Conservation (phyloP, 78 protist species). For the Chrysochromulina parva region DNA sequence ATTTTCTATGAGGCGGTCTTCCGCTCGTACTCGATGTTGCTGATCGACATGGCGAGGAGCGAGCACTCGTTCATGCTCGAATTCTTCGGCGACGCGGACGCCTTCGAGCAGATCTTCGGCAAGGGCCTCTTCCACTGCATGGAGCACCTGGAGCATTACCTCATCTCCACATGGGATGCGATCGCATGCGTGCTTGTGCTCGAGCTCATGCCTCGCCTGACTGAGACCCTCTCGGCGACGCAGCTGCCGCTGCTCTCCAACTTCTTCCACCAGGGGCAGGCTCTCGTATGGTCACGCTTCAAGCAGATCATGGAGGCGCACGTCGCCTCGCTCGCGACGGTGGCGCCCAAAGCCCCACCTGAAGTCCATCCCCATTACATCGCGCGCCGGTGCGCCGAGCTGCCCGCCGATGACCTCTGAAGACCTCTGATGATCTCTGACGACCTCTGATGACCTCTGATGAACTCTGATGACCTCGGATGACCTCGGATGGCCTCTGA, state of each 20-base stretch:
- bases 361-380: background rate
- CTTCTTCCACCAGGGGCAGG: background rate
- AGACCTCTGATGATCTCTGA: too few relatives aligned
- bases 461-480: too few relatives aligned
- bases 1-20: slow-evolving; percentile 7
- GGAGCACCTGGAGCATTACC: background rate
- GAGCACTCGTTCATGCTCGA: slow-evolving; percentile 6
- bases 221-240: background rate
- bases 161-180: background rate
- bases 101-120: background rate
- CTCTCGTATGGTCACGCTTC: background rate
- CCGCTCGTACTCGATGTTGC: background rate
- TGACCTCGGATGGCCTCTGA: too few relatives aligned
- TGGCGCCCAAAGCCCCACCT: background rate
- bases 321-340: background rate
- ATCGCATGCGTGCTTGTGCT: slow-evolving; percentile 5
- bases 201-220: background rate
- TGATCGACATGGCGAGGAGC: slow-evolving; percentile 15
- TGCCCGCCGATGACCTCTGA: too few relatives aligned
- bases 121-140: background rate
- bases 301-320: background rate
- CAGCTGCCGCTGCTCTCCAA: background rate
- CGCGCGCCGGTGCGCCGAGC: background rate
- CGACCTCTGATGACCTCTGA: too few relatives aligned
- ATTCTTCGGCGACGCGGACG: background rate